Evolutionary conservation across 75 land plant species (phyloP).

Genomic region (Larix kaempferi): DNA sequence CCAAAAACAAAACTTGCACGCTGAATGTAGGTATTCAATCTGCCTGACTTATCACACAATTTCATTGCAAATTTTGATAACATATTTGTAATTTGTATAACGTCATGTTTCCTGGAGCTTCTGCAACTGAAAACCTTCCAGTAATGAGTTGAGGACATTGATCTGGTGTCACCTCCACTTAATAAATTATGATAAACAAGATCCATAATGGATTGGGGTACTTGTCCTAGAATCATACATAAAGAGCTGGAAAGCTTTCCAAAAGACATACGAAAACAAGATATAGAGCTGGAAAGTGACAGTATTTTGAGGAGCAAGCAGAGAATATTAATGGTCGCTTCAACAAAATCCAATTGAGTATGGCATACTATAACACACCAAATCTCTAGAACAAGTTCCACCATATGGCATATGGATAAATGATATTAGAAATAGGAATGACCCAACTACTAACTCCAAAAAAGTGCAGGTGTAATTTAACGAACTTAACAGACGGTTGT

Average conservation of each 20-base stretch:
- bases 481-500: too few relatives aligned
- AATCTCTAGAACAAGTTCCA: constrained; percentile 72
- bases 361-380: constrained; percentile 74
- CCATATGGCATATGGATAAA: constrained; percentile 78
- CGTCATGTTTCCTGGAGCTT: constrained; percentile 24
- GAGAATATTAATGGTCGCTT: constrained; percentile 42
- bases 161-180: constrained; percentile 22
- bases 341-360: constrained; percentile 48
- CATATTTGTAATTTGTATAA: constrained; percentile 24
- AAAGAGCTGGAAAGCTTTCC: constrained; percentile 68
- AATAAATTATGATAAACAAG: constrained; percentile 35
- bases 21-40: neutral
- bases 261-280: constrained; percentile 22
- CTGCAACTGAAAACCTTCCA: constrained; percentile 68
- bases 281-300: constrained; percentile 25
- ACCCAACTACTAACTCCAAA: constrained; percentile 15
- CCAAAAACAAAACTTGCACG: too few relatives aligned
- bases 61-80: constrained; percentile 35
- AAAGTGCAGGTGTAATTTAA: too few relatives aligned
- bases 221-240: constrained; percentile 42
- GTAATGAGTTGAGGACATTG: constrained; percentile 23
- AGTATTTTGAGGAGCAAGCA: constrained; percentile 39
- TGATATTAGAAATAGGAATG: constrained; percentile 64
- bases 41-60: constrained; percentile 6
- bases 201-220: constrained; percentile 26